Evolutionary conservation across 306 rosid genomes (phyloP).

Genomic region (Comarum palustre): DNA sequence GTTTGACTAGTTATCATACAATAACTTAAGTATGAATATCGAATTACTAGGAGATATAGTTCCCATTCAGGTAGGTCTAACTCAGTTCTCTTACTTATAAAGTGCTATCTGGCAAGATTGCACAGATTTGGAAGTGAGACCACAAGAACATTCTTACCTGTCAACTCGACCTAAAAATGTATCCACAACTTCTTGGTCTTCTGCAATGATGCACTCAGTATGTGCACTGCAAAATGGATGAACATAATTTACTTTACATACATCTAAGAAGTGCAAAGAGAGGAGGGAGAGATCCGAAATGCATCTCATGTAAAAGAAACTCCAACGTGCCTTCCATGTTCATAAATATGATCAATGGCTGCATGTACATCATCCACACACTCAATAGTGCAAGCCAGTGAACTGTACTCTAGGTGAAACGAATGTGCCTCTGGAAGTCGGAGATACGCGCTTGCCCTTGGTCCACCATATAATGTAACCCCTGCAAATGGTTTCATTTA

Average conservation of each 20-base stretch:
- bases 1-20: neutral
- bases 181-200: slow-evolving; percentile 68
- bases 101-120: neutral
- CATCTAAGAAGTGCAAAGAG: neutral
- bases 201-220: slow-evolving; percentile 80
- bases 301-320: slow-evolving; percentile 23
- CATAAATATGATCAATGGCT: slow-evolving; percentile 80
- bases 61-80: neutral
- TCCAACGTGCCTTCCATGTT: slow-evolving; percentile 75
- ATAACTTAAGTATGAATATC: neutral
- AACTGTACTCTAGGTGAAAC: slow-evolving; percentile 84
- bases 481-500: slow-evolving; percentile 45
- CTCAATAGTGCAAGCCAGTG: slow-evolving; percentile 87
- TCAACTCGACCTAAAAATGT: slow-evolving; percentile 77
- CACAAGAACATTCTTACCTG: slow-evolving; percentile 46
- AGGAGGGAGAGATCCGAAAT: slow-evolving; percentile 19
- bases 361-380: slow-evolving; percentile 73
- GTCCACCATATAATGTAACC: slow-evolving; percentile 80
- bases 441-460: slow-evolving; percentile 62
- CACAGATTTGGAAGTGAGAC: neutral
- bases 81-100: neutral
- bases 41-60: neutral
- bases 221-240: slow-evolving; percentile 66
- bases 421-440: slow-evolving; percentile 63
- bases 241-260: slow-evolving; percentile 7